Conservation (phyloP, 768 basidiomycete genomes). For the Lactarius sp. region DNA sequence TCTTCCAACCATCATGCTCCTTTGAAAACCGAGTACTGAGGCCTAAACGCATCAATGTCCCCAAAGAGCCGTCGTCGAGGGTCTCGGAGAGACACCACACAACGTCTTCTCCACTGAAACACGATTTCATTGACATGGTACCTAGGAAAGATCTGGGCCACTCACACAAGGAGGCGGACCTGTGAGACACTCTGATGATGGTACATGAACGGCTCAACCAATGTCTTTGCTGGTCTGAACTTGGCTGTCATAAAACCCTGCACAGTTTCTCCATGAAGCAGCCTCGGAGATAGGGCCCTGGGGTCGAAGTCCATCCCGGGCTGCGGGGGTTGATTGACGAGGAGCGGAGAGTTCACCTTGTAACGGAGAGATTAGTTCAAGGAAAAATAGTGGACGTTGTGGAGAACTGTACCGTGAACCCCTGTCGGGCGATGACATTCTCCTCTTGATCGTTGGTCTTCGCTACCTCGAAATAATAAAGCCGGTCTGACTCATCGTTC, state of each 20-base stretch:
- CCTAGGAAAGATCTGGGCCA: no score
- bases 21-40: neutral
- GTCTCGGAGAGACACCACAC: conserved; percentile 11
- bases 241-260: conserved; percentile 25
- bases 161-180: conserved; percentile 15
- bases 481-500: conserved; percentile 42
- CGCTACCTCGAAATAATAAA: conserved; percentile 50
- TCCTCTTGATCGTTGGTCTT: conserved; percentile 59
- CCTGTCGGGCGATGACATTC: conserved; percentile 38
- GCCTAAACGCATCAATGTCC: conserved; percentile 1
- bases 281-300: conserved; percentile 2
- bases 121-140: neutral
- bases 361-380: neutral
- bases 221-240: conserved; percentile 5
- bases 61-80: conserved; percentile 13
- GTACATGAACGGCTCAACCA: neutral
- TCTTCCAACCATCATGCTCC: conserved; percentile 3
- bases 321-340: neutral
- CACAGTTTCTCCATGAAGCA: conserved; percentile 23
- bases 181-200: neutral
- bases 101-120: conserved; percentile 11
- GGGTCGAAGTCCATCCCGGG: neutral
- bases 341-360: conserved; percentile 5
- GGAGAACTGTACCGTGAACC: conserved; percentile 41
- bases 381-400: neutral